These are phyloP conservation scores for Skeletonema potamos DNA, from an alignment of 108 stramenopile genomes.

Conservation along the genomic window DNA sequence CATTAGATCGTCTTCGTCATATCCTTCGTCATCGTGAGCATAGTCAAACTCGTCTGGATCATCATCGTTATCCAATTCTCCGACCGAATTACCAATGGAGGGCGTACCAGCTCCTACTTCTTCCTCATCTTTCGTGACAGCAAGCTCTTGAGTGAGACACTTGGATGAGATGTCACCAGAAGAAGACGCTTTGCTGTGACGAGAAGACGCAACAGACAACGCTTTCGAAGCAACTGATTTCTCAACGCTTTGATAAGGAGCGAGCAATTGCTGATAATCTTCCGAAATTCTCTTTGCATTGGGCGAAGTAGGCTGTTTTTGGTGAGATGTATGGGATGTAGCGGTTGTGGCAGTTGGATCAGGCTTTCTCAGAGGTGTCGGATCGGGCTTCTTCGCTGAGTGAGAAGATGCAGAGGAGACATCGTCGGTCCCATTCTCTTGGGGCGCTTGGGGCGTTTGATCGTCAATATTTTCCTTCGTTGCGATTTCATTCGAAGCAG, in stretches of 20 bases:
- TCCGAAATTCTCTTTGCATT: neutral
- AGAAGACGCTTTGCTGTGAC: neutral
- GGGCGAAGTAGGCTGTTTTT: neutral
- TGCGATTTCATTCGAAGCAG: neutral
- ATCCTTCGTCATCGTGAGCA: neutral
- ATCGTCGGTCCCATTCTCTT: neutral
- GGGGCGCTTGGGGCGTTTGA: neutral
- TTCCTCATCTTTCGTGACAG: neutral
- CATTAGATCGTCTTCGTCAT: neutral
- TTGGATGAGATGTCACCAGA: neutral
- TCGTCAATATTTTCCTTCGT: neutral
- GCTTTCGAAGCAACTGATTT: neutral
- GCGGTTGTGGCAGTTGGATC: neutral
- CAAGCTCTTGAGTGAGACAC: neutral
- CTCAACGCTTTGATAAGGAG: neutral
- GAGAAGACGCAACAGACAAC: neutral
- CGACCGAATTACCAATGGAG: neutral
- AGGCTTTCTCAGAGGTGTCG: neutral
- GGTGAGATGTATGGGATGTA: neutral
- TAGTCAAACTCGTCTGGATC: slow-evolving; percentile 14
- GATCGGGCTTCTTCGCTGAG: neutral
- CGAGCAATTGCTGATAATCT: neutral
- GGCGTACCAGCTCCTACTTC: neutral
- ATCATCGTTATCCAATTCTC: neutral
- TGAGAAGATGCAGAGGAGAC: neutral